Conservation (phyloP, 768 basidiomycete species). For the Rhizopogon rudus region DNA sequence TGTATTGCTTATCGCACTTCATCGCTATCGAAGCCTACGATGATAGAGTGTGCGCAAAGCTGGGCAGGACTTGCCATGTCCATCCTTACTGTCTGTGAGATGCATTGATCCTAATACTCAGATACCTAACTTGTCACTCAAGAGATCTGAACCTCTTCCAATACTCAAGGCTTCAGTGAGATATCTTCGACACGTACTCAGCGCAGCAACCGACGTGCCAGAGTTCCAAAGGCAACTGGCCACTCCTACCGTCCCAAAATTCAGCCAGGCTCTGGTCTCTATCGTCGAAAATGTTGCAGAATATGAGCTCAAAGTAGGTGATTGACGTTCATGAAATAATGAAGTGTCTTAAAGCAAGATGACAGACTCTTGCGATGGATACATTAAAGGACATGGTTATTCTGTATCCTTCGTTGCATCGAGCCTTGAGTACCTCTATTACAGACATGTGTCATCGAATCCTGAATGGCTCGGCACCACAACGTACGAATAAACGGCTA, state of each 20-base stretch:
- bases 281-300: slow-evolving; percentile 50
- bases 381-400: slow-evolving; percentile 54
- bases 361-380: slow-evolving; percentile 39
- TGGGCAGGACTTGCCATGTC: slow-evolving; percentile 69
- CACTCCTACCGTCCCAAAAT: slow-evolving; percentile 68
- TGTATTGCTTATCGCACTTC: slow-evolving; percentile 69
- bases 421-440: slow-evolving; percentile 47
- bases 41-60: slow-evolving; percentile 66
- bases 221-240: slow-evolving; percentile 83
- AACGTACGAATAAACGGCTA: slow-evolving; percentile 34
- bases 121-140: slow-evolving; percentile 18
- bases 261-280: slow-evolving; percentile 51
- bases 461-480: slow-evolving; percentile 50
- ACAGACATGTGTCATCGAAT: slow-evolving; percentile 49
- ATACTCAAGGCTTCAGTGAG: slow-evolving; percentile 60
- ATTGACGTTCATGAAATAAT: background rate
- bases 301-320: slow-evolving; percentile 48
- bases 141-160: slow-evolving; percentile 68
- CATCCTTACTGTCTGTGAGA: slow-evolving; percentile 59
- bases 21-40: slow-evolving; percentile 46
- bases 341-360: background rate
- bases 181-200: slow-evolving; percentile 59
- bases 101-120: slow-evolving; percentile 20
- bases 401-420: slow-evolving; percentile 64
- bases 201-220: slow-evolving; percentile 49